Base-by-base conservation (phyloP, 2,329 filamentous ascomycete species). In the Chaetomium olivaceum region DNA sequence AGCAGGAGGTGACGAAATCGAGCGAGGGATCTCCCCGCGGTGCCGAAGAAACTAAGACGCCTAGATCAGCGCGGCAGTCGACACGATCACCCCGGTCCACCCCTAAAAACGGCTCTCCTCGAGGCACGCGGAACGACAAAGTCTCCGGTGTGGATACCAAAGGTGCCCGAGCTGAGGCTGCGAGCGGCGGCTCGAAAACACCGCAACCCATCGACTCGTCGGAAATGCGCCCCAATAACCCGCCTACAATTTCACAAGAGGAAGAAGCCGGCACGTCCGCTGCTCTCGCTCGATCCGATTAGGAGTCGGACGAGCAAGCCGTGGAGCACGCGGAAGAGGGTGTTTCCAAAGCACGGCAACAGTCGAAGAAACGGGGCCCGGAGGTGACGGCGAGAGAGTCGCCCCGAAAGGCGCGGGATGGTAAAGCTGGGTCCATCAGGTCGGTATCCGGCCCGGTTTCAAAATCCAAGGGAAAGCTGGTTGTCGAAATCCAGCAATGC, bases 361-460 rank as follows among this genome's bases (percentile, higher is more conserved):
- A 23, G 39, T 16, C 58, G 27, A 60, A 60, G 46, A 19, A 29
- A 19, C 46, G 58, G 9, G 58, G 58, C 19, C 46, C 46, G 2
- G 46, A 52, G n/a, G 58, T 60, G 46, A 46, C n/a, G 46, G n/a
- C 8, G 12, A 55, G 5, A 43, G 19, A 55, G 16, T 12, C 19
- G 9, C 31, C 43, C 9, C 59, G 48, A 21, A 51, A n/a, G 23
- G 8, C 16, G 6, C 51, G 6, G 48, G 11, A 19, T 9, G 21
- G 43, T 19, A 55, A 55, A 50, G 48, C 36, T 8, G 14, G 12
- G 7, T 3, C 48, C 29, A 14, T 14, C 25, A 61, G 46, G 19
- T 61, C 59, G 19, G 59, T 61, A 21, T 61, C 59, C 33, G n/a
- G 14, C 11, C 51, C 59, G 3, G 25, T 31, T 19, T 2, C 33